Conservation (phyloP, 805 yeast species). For the Sugiyamaella mastotermitis region DNA sequence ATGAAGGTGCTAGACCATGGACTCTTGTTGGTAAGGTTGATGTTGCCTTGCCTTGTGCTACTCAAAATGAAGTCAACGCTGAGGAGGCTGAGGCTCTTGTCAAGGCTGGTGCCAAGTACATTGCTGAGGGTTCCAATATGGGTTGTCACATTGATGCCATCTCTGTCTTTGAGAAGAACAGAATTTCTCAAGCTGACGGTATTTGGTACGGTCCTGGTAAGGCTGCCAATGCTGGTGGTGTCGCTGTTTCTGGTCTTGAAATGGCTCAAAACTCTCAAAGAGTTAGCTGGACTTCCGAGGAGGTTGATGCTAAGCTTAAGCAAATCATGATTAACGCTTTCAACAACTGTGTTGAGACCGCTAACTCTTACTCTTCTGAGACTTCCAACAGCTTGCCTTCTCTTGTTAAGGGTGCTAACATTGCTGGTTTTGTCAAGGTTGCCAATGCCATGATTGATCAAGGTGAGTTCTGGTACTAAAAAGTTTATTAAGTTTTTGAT, state of each 20-base stretch:
- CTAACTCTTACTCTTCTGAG: slow-evolving; percentile 71
- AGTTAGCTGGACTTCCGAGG: slow-evolving; percentile 83
- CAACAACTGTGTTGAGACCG: slow-evolving; percentile 86
- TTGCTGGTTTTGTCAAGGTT: slow-evolving; percentile 98
- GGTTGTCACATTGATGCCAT: slow-evolving; percentile 98
- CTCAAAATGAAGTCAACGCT: slow-evolving; percentile 96
- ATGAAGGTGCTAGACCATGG: slow-evolving; percentile 97
- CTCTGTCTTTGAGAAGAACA: slow-evolving; percentile 72
- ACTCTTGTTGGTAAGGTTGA: slow-evolving; percentile 83
- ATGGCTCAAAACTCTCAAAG: slow-evolving; percentile 99
- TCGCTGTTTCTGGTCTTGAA: slow-evolving; percentile 95
- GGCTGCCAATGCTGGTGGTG: slow-evolving; percentile 99
- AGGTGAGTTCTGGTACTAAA: slow-evolving; percentile 59
- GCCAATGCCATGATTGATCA: slow-evolving; percentile 98
- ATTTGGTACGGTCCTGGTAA: slow-evolving; percentile 99
- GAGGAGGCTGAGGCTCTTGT: slow-evolving; percentile 94
- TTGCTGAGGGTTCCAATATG: slow-evolving; percentile 99
- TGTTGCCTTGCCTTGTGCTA: slow-evolving; percentile 96
- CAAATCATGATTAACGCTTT: slow-evolving; percentile 90
- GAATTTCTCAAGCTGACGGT: slow-evolving; percentile 29
- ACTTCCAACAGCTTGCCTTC: slow-evolving; percentile 73
- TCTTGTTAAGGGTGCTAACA: slow-evolving; percentile 96
- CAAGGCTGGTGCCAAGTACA: slow-evolving; percentile 83
- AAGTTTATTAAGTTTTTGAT: too few species aligned
- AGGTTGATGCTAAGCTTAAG: slow-evolving; percentile 87